These are phyloP conservation scores for Trametes cinnabarina DNA, from an alignment of 768 basidiomycete genomes.

Conservation along the genomic window DNA sequence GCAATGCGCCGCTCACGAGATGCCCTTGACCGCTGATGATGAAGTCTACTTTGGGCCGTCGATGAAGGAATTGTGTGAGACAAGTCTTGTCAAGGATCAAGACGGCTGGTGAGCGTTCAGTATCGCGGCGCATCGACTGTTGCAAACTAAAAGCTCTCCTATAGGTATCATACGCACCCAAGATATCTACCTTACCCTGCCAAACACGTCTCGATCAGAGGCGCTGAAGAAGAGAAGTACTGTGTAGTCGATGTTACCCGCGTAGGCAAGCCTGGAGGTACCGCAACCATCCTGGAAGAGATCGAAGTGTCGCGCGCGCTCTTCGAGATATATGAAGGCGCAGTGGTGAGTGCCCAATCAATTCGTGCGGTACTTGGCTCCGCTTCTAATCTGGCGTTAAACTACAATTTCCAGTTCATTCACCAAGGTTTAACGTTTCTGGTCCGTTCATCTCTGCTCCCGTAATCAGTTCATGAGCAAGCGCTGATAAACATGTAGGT, in stretches of 20 bases:
- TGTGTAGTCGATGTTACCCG: constrained; percentile 63
- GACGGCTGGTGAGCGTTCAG: constrained; percentile 67
- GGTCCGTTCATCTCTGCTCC: constrained; percentile 38
- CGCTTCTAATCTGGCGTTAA: constrained; percentile 2
- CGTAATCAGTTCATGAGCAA: too few relatives aligned
- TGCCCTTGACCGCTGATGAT: constrained; percentile 72
- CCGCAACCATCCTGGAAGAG: constrained; percentile 64
- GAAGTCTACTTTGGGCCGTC: constrained; percentile 67
- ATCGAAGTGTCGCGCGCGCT: constrained; percentile 79
- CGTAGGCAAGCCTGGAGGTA: constrained; percentile 35
- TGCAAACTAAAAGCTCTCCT: neutral
- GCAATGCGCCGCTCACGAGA: constrained; percentile 85
- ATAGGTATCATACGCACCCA: constrained; percentile 80
- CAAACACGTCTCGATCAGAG: constrained; percentile 69
- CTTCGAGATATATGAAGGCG: constrained; percentile 90
- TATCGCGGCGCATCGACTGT: neutral
- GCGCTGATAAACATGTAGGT: too few relatives aligned
- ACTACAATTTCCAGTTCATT: constrained; percentile 57
- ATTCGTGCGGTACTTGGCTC: neutral
- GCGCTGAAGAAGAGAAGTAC: constrained; percentile 77
- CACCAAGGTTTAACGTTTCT: constrained; percentile 84
- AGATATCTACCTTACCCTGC: constrained; percentile 79
- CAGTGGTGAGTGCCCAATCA: constrained; percentile 51
- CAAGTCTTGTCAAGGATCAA: constrained; percentile 59
- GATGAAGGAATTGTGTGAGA: constrained; percentile 57